Percentiles rank a stretch among this genome's conserved stretches.
Evolutionary conservation across 1,284 basidiomycete species (phyloP).

Genomic region (Trametes polyzona): DNA sequence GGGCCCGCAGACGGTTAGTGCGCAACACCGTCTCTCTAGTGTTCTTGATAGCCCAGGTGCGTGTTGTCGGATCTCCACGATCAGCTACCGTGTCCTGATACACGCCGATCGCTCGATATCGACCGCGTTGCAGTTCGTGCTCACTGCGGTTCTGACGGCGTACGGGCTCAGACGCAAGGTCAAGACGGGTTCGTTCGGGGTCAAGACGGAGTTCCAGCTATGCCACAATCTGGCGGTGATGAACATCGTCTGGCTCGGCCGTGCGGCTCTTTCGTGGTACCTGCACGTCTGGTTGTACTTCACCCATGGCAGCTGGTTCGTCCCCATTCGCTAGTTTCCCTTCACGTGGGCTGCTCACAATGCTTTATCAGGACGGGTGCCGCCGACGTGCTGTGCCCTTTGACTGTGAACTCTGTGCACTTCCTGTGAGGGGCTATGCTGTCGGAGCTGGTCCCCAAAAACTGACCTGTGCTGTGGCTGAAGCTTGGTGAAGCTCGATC

Average conservation of each 20-base stretch:
- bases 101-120: no score
- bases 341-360: background rate
- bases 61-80: no score
- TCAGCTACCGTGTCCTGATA: no score
- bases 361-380: background rate
- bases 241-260: background rate
- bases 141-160: background rate
- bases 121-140: background rate
- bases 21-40: no score
- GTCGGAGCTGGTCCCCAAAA: no score
- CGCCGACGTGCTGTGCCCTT: background rate
- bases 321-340: background rate
- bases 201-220: background rate
- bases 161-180: background rate
- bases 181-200: background rate
- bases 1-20: no score
- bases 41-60: no score
- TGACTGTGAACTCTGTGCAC: background rate
- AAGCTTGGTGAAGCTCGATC: no score
- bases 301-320: background rate
- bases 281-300: background rate
- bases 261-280: background rate
- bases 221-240: background rate
- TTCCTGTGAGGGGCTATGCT: background rate
- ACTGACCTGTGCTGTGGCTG: no score